Evolutionary conservation across 768 basidiomycete species (phyloP), one percentile per base, ranked within the genome.

Genomic region (Tricholoma sp.): DNA sequence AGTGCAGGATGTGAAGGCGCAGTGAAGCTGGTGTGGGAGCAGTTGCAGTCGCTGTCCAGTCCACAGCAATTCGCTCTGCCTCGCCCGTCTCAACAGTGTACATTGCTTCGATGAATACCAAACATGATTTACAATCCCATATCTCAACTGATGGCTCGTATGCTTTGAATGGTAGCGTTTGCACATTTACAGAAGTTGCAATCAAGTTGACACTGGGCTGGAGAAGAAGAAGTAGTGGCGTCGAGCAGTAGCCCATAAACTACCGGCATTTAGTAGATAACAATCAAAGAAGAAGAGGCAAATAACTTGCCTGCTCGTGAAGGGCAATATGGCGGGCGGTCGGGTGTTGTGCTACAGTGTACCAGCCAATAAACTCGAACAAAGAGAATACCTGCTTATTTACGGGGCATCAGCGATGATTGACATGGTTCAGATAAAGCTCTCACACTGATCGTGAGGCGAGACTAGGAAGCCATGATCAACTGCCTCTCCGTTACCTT

Each of bases 341-440:
- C 0, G 93, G 93, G 10, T 76, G 74, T n/a, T 80, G 68, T 13
- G 92, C 87, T 44, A 95, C 86, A 0, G 90, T 91, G 72, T 99
- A 99, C 97, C 97, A 99, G 7, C 97, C 97, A 50, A 99, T 90
- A 66, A 99, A 88, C 67, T 98, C 97, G 33, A 98, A 80, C 0
- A 94, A 94, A 10, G 97, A 97, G 70, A 99, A 98, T 18, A 98
- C 96, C 73, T 97, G 94, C 71, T 96, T 96, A 79, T 94, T 95
- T 98, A 70, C 44, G 61, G 49, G 51, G 52, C 54, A 48, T 63
- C 36, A 37, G 39, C 15, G 45, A 52, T 18, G 45, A 54, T 59
- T 32, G 55, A 51, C 49, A 42, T 34, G 51, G 8, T 49, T 49
- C 39, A 12, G 39, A 55, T 29, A 47, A 20, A 45, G 56, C 50